Percentiles rank a stretch among this genome's conserved stretches.
Evolutionary conservation across 2,329 filamentous ascomycete species (phyloP).

Genomic region (Ilyonectria sp.): DNA sequence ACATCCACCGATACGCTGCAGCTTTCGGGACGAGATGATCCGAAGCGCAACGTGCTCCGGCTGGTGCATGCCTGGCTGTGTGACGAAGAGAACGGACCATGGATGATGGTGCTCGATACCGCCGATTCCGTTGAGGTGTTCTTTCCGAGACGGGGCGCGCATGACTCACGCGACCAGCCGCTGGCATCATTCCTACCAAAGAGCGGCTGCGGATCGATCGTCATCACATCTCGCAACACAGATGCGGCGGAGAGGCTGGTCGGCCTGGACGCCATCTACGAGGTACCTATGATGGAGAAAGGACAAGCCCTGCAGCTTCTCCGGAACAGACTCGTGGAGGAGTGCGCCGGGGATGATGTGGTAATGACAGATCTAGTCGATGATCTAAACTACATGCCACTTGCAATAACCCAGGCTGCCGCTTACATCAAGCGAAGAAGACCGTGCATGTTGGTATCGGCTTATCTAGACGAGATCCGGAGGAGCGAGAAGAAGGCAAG

Average conservation of each 20-base stretch:
- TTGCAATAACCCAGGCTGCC: conserved; percentile 15
- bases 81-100: conserved; percentile 9
- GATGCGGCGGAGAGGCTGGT: background rate
- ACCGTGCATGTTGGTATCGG: no score
- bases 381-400: conserved; percentile 3
- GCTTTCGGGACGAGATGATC: conserved; percentile 10
- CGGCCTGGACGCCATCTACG: background rate
- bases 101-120: conserved; percentile 21
- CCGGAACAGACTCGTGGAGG: background rate
- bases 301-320: background rate
- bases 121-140: conserved; percentile 14
- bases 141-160: background rate
- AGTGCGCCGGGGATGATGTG: background rate
- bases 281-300: conserved; percentile 1
- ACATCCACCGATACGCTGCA: conserved; percentile 17
- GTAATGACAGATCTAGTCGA: background rate
- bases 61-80: conserved; percentile 18
- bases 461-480: background rate
- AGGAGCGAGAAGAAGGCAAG: no score
- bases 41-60: background rate
- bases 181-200: background rate
- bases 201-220: background rate
- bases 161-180: background rate
- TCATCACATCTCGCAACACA: conserved; percentile 9
- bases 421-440: background rate